These are phyloP conservation scores for Tricladium varicosporioides DNA, from an alignment of 2,329 filamentous ascomycete genomes.

Conservation along the genomic window DNA sequence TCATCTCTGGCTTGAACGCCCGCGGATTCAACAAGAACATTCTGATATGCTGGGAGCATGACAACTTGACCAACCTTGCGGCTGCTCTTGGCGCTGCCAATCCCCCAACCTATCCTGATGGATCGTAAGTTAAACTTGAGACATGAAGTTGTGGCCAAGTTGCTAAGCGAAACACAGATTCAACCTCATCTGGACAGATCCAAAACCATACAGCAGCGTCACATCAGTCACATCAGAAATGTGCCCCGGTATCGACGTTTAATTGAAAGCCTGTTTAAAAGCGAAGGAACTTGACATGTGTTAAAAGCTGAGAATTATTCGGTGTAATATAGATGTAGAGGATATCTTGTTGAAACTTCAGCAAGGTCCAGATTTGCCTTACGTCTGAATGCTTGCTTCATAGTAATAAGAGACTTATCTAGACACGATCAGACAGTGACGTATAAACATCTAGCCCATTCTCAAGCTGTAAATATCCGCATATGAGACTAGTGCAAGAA, in stretches of 20 bases:
- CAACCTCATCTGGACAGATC: conserved; percentile 57
- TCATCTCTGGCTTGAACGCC: conserved; percentile 46
- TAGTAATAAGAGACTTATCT: too few species aligned
- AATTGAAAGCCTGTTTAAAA: neutral
- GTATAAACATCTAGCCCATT: too few species aligned
- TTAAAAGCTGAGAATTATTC: too few species aligned
- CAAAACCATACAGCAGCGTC: conserved; percentile 47
- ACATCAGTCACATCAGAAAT: conserved; percentile 46
- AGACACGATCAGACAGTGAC: too few species aligned
- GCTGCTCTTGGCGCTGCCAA: conserved; percentile 49
- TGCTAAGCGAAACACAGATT: conserved; percentile 35
- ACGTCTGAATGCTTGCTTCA: too few species aligned
- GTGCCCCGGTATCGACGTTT: conserved; percentile 51
- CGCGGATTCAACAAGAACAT: conserved; percentile 47
- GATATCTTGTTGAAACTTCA: neutral
- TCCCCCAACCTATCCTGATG: conserved; percentile 49
- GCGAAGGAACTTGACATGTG: too few species aligned
- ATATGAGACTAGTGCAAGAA: too few species aligned
- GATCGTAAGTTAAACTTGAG: conserved; percentile 35
- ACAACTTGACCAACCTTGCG: conserved; percentile 49
- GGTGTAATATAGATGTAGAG: too few species aligned
- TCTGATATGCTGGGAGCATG: conserved; percentile 61
- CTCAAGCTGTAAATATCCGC: too few species aligned
- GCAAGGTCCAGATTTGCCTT: neutral
- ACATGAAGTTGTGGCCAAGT: neutral